Evolutionary conservation across 2,329 filamentous ascomycete genomes (phyloP).

Genomic region (Mollisiaceae sp.): DNA sequence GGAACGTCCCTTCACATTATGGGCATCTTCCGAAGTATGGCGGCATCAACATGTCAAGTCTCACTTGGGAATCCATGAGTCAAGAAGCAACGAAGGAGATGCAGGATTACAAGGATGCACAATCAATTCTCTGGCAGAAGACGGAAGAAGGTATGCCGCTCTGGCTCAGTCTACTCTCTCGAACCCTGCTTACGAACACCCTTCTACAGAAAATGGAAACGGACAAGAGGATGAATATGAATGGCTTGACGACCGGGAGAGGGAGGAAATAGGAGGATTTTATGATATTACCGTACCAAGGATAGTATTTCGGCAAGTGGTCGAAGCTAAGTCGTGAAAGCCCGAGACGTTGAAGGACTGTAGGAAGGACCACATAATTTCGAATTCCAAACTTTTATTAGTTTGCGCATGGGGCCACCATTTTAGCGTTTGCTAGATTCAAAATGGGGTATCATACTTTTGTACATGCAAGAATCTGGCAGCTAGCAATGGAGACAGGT

Average conservation of each 20-base stretch:
- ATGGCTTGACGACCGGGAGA: neutral
- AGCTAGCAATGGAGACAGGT: neutral
- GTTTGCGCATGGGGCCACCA: neutral
- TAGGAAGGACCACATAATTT: neutral
- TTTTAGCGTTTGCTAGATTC: neutral
- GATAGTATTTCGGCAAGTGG: neutral
- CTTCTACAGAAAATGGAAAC: neutral
- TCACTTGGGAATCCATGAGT: neutral
- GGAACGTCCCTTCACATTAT: neutral
- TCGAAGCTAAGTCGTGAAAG: neutral
- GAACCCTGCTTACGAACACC: neutral
- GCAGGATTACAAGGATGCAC: neutral
- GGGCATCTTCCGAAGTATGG: neutral
- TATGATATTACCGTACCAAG: neutral
- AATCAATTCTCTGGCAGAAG: neutral
- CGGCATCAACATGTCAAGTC: neutral
- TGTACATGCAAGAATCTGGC: neutral
- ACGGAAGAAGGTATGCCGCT: neutral
- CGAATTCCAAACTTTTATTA: neutral
- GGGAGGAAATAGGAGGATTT: neutral
- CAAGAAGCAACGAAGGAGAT: neutral
- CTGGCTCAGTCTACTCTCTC: neutral
- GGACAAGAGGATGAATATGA: neutral
- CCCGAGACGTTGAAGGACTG: neutral
- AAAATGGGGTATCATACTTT: neutral